Evolutionary conservation across 768 basidiomycete genomes (phyloP), one percentile per base, ranked within the genome.

Genomic region (Pleurotus salmoneostramineus): DNA sequence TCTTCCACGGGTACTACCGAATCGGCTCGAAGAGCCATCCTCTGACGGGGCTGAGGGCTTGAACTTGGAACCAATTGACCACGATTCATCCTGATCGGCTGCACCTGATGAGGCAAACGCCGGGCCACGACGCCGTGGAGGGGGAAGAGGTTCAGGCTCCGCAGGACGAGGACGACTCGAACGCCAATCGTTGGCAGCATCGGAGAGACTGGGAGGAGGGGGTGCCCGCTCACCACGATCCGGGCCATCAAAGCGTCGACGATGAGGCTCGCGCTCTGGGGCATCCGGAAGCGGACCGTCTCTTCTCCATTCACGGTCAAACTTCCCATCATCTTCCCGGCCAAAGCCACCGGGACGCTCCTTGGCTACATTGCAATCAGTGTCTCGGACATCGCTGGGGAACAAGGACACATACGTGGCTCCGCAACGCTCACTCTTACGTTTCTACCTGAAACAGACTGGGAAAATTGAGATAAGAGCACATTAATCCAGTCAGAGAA

Each of bases 351-450:
- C 81, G 45, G 75, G 47, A 33, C 85, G 83, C 66, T 93, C 91
- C 70, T 93, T 95, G 48, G 91, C 93, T 95, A 64, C 37, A 54
- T 10, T 47, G 31, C 36, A 56, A 50, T 64, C 59, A 64, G 62
- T 51, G 31, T 27, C 10, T 45, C 6, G 50, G n/a, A 55, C 52
- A 55, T 21, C 40, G 11, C 12, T n/a, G 32, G 59, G 34, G 21
- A n/a, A 50, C 45, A n/a, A 60, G 43, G 27, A 57, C 12, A 84
- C 92, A 79, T 69, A 96, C 94, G 93, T 64, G 95, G 89, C 69
- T 98, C 97, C 6, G 97, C 97, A 48, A 99, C 97, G 70, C 89
- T 94, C 59, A 98, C 87, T 58, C 97, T 83, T 61, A 99, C 77
- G 15, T 80, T 84, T 58, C 97, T 82, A 21, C 93, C 91, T 17